Percentiles rank a stretch among this genome's conserved stretches.
Evolutionary conservation across 2,329 filamentous ascomycete genomes (phyloP).

Genomic region (Graphilbum sp.): DNA sequence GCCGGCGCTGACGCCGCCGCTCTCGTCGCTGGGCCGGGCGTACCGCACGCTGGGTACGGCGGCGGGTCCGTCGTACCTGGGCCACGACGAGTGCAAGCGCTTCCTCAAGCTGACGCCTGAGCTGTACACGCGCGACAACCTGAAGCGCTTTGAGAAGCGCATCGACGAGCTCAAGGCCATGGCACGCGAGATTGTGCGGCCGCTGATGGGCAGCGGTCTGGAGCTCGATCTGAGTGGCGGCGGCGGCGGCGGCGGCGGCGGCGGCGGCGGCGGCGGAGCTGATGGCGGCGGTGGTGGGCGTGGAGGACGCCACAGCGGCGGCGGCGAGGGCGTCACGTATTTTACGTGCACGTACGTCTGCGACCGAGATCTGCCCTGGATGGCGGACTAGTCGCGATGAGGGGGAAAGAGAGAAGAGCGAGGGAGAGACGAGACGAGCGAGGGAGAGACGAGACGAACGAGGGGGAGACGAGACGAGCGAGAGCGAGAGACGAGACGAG

Average conservation of each 20-base stretch:
- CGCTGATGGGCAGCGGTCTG: slow-evolving; percentile 70
- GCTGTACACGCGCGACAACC: slow-evolving; percentile 71
- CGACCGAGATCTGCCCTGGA: slow-evolving; percentile 35
- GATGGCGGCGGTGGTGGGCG: slow-evolving; percentile 15
- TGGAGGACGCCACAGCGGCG: slow-evolving; percentile 19
- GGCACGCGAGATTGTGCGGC: slow-evolving; percentile 67
- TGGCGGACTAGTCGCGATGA: slow-evolving; percentile 14
- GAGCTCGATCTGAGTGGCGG: slow-evolving; percentile 52
- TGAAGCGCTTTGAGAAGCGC: slow-evolving; percentile 70
- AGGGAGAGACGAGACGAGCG: neutral
- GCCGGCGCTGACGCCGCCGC: slow-evolving; percentile 24
- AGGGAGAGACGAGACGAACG: neutral
- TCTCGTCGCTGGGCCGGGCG: slow-evolving; percentile 50
- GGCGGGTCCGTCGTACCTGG: slow-evolving; percentile 47
- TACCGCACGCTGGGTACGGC: slow-evolving; percentile 61
- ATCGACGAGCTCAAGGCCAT: slow-evolving; percentile 79
- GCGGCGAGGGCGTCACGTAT: slow-evolving; percentile 28
- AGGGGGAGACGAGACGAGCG: no score
- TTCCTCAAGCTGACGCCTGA: slow-evolving; percentile 76
- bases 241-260: slow-evolving; percentile 18
- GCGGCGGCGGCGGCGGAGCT: slow-evolving; percentile 17
- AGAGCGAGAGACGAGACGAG: no score
- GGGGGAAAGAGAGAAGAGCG: no score
- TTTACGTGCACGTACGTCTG: slow-evolving; percentile 33
- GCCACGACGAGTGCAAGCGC: slow-evolving; percentile 75